Evolutionary conservation across 2,329 filamentous ascomycete genomes (phyloP).

Genomic region (Sphaceloma murrayae): DNA sequence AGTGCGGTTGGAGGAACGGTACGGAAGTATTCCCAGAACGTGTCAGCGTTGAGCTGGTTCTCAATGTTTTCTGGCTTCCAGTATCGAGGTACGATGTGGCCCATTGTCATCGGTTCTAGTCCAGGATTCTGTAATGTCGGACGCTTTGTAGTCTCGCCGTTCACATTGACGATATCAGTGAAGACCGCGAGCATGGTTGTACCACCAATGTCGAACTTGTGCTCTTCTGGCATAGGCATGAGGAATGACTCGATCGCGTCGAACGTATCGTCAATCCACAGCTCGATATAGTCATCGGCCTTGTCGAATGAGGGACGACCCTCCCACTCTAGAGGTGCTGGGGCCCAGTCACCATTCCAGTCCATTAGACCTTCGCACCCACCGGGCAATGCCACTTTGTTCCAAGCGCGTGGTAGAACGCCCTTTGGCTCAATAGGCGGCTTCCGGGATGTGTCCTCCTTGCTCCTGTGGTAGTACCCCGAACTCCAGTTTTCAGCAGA

Average conservation of each 20-base stretch:
- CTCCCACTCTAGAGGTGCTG: slow-evolving; percentile 41
- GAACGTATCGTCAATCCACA: slow-evolving; percentile 22
- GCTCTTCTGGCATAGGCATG: neutral
- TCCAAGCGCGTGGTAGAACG: no score
- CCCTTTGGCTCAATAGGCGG: no score
- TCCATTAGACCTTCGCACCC: slow-evolving; percentile 33
- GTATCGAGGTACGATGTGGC: slow-evolving; percentile 24
- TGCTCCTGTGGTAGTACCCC: neutral
- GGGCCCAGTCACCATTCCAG: slow-evolving; percentile 39
- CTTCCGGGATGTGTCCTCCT: neutral
- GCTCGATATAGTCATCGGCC: slow-evolving; percentile 22
- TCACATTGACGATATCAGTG: neutral
- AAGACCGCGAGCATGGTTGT: slow-evolving; percentile 4
- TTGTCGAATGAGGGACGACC: slow-evolving; percentile 26
- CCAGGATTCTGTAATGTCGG: neutral
- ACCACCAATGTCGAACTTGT: neutral
- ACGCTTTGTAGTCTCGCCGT: neutral
- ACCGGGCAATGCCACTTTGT: slow-evolving; percentile 12
- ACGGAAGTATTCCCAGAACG: slow-evolving; percentile 26
- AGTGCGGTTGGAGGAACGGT: slow-evolving; percentile 21
- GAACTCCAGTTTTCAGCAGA: neutral
- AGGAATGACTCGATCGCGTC: neutral
- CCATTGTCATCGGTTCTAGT: neutral
- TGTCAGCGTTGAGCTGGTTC: slow-evolving; percentile 19
- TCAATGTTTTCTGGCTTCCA: slow-evolving; percentile 26